Percentiles rank a stretch among this genome's conserved stretches.
Conservation (phyloP, 2,329 filamentous ascomycete species). For the Sarocladium oryzae region DNA sequence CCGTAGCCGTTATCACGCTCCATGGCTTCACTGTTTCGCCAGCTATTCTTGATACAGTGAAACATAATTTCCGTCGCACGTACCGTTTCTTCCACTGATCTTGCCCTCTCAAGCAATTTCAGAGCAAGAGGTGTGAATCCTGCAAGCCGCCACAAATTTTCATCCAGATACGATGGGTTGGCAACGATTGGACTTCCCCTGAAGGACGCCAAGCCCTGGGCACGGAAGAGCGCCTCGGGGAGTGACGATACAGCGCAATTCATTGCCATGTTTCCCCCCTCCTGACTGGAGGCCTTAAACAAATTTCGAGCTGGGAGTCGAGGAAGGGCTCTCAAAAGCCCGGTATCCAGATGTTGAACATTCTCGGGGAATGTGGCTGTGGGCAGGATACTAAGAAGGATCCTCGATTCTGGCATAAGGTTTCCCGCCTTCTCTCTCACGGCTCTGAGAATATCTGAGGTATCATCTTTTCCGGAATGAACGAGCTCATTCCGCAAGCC, state of each 20-base stretch:
- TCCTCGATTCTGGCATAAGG: slow-evolving; percentile 72
- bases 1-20: slow-evolving; percentile 92
- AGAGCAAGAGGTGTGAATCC: slow-evolving; percentile 82
- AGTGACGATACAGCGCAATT: slow-evolving; percentile 84
- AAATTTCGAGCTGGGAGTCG: slow-evolving; percentile 61
- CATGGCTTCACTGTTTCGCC: slow-evolving; percentile 98
- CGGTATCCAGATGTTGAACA: slow-evolving; percentile 70
- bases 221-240: slow-evolving; percentile 77
- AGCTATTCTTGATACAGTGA: slow-evolving; percentile 79
- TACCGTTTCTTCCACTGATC: slow-evolving; percentile 62
- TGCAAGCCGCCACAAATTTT: slow-evolving; percentile 88
- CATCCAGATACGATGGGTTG: slow-evolving; percentile 78
- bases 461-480: slow-evolving; percentile 82
- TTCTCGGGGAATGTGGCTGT: slow-evolving; percentile 75
- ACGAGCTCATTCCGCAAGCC: slow-evolving; percentile 88
- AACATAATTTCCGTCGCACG: slow-evolving; percentile 79
- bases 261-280: slow-evolving; percentile 70
- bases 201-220: slow-evolving; percentile 75
- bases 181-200: slow-evolving; percentile 77
- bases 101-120: slow-evolving; percentile 74
- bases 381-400: slow-evolving; percentile 78
- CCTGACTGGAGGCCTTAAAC: slow-evolving; percentile 29
- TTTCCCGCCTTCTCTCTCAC: slow-evolving; percentile 79
- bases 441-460: slow-evolving; percentile 83
- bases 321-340: slow-evolving; percentile 70